phyloP scores from a whole-genome alignment of 306 rosid species.

The Dryas drummondii region DNA sequence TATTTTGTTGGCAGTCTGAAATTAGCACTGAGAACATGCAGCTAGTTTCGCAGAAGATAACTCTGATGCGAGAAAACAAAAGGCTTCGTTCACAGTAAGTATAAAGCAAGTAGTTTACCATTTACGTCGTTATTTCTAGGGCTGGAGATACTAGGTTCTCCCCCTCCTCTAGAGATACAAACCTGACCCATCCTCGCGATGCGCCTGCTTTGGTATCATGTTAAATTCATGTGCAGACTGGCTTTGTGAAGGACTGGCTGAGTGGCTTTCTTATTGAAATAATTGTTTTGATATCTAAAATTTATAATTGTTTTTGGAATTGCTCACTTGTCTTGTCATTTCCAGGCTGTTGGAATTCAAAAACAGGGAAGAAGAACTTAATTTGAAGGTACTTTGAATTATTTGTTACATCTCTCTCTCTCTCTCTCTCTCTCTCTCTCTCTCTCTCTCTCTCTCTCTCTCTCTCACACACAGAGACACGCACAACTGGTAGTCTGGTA shows the following conservation, averaged over 20 bases:
- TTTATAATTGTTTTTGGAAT: background rate
- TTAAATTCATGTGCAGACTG: no score
- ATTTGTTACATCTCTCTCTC: background rate
- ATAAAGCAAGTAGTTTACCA: background rate
- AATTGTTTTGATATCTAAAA: background rate
- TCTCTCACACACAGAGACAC: no score
- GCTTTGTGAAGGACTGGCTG: no score
- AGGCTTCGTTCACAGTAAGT: conserved; percentile 21
- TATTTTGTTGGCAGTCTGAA: conserved; percentile 11
- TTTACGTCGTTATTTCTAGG: background rate
- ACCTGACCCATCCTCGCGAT: no score
- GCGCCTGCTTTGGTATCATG: no score
- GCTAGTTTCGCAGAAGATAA: background rate
- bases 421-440: background rate
- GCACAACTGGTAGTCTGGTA: no score
- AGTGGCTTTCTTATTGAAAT: background rate
- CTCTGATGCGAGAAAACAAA: conserved; percentile 5
- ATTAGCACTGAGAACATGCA: background rate
- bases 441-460: no score
- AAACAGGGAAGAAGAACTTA: conserved; percentile 9
- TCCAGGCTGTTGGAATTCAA: conserved; percentile 11
- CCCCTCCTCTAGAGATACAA: no score
- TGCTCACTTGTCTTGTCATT: background rate
- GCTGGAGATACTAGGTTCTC: background rate
- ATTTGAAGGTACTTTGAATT: conserved; percentile 1